Percentiles rank a stretch among this genome's conserved stretches.
These are phyloP conservation scores for Phytophthora kernoviae DNA, from an alignment of 352 stramenopile species.

Conservation along the genomic window DNA sequence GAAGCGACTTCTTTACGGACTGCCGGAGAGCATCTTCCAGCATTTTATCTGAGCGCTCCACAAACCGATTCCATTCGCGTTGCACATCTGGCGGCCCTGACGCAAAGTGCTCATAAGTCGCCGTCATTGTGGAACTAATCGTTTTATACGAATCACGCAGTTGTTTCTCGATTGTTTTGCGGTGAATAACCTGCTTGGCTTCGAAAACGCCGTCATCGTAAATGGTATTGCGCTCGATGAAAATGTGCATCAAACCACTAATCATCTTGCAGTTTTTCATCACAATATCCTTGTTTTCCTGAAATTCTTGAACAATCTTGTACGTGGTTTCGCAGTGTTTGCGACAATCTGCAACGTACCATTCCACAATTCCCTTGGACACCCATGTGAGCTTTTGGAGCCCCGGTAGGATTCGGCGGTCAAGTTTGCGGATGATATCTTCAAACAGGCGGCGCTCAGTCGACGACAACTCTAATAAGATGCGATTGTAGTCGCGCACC, in stretches of 20 bases:
- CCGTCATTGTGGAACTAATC: constrained; percentile 89
- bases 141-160: constrained; percentile 77
- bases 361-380: constrained; percentile 92
- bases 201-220: constrained; percentile 95
- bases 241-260: constrained; percentile 86
- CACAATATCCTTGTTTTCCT: constrained; percentile 90
- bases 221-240: constrained; percentile 93
- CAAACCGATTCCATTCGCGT: constrained; percentile 92
- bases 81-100: constrained; percentile 90
- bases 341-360: constrained; percentile 91
- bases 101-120: constrained; percentile 93
- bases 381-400: constrained; percentile 95
- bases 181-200: constrained; percentile 90
- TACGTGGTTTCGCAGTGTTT: constrained; percentile 90
- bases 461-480: constrained; percentile 90
- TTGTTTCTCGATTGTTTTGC: constrained; percentile 81
- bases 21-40: constrained; percentile 91
- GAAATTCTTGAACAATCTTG: constrained; percentile 90
- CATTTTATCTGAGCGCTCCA: constrained; percentile 90
- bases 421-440: constrained; percentile 94
- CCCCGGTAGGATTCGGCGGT: constrained; percentile 92
- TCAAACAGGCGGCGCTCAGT: constrained; percentile 94
- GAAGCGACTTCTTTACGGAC: constrained; percentile 94
- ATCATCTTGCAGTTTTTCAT: constrained; percentile 92
- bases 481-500: constrained; percentile 95